A percentile compares a stretch with the other conserved stretches of the same genome.
phyloP scores from a whole-genome alignment of 2,329 filamentous ascomycete genomes.

The Aspergillus ochraceoroseus region DNA sequence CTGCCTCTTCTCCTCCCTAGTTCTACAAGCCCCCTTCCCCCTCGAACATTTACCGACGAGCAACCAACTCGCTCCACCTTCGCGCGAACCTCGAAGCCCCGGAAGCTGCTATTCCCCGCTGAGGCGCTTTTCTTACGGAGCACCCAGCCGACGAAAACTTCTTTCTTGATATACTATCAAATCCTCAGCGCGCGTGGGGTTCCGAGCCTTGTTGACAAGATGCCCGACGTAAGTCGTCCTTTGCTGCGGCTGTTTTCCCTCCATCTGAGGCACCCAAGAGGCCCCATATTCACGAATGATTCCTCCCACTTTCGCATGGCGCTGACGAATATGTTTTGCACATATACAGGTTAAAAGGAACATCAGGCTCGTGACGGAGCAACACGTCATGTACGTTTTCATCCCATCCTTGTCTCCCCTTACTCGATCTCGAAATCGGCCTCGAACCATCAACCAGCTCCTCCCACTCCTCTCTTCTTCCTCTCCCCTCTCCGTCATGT shows the following conservation, averaged over 20 bases:
- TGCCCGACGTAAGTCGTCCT: constrained; percentile 39
- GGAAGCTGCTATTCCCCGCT: constrained; percentile 8
- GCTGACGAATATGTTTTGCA: constrained; percentile 19
- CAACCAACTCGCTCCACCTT: constrained; percentile 16
- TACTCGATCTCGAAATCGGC: constrained; percentile 4
- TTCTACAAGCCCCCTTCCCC: neutral
- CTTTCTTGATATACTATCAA: constrained; percentile 5
- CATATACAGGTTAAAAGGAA: constrained; percentile 65
- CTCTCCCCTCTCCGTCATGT: no score
- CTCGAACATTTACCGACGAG: constrained; percentile 6
- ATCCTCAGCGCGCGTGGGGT: constrained; percentile 7
- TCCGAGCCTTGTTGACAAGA: constrained; percentile 18
- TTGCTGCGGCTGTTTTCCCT: neutral
- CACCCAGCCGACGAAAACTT: neutral
- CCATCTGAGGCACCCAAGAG: no score
- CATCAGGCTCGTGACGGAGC: constrained; percentile 89
- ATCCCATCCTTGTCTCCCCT: constrained; percentile 10
- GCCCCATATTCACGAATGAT: no score
- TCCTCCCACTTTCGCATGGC: constrained; percentile 17
- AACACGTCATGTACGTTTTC: constrained; percentile 72
- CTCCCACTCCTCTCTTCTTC: neutral
- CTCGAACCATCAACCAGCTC: constrained; percentile 2
- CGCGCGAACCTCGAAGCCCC: constrained; percentile 13
- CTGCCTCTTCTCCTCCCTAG: constrained; percentile 2
- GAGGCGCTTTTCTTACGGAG: constrained; percentile 1